Evolutionary conservation across 331 rosid genomes (phyloP), one percentile per base, ranked within the genome.

Genomic region (Phaseolus coccineus): DNA sequence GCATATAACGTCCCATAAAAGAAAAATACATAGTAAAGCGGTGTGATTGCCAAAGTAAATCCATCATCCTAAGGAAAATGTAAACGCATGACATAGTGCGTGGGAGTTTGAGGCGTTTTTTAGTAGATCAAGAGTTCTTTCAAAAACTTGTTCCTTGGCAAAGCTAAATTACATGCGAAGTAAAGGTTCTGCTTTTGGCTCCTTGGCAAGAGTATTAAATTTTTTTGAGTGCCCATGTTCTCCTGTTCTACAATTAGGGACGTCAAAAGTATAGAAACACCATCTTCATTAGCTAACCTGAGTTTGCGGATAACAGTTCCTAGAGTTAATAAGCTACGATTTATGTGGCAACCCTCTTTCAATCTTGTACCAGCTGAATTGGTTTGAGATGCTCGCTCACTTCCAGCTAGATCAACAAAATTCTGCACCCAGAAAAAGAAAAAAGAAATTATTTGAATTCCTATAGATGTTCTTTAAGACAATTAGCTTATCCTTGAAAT

Each of bases 341-440:
- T 96, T 87, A 96, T 96, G 87, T 96, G 99, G 89, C 98, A 93
- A 69, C 98, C 99, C 87, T 96, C 99, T 90, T 96, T 96, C 90
- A 93, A 87, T 86, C 98, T 89, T 64, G 91, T 47, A 11, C 99
- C 99, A 48, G 99, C 98, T 73, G 99, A 92, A 88, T 88, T 82
- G 7, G 96, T 84, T 83, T 96, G 98, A 19, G 99, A 96, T 73
- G 97, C 98, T 72, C 99, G 88, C 76, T 96, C 99, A 80, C 99
- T 96, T 82, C 99, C 99, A 1, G 99, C 98, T 42, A 96, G 97
- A 86, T 96, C 99, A 6, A 96, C 87, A 87, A 96, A 96, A 87
- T 93, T 93, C 99, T 96, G 90, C 62, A 31, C 33, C 68, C 42
- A 71, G 19, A 62, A 62, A 73, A 73, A n/a, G 42, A 39, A 33